phyloP scores from a whole-genome alignment of 495 filamentous ascomycete species.

The Penicillium longicatenatum region DNA sequence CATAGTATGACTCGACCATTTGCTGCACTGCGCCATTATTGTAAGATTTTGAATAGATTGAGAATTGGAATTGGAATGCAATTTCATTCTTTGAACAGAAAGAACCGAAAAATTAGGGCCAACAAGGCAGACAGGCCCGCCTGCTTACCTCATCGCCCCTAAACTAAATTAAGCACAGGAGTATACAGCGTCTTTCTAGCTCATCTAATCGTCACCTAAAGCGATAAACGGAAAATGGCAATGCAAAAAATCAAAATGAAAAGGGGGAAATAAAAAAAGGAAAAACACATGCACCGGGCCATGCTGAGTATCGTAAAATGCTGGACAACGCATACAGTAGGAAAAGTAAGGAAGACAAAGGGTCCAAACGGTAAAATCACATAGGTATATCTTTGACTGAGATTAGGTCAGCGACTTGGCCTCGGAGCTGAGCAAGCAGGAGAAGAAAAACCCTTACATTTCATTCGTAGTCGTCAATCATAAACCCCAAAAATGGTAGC shows the following conservation, averaged over 20 bases:
- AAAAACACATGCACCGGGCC: constrained; percentile 1
- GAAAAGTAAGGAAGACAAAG: constrained; percentile 3
- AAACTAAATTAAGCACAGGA: constrained; percentile 19
- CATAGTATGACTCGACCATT: constrained; percentile 1
- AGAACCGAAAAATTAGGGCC: neutral
- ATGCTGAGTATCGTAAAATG: constrained; percentile 7
- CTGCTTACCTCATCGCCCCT: constrained; percentile 17
- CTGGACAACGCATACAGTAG: neutral
- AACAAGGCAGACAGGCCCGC: constrained; percentile 21
- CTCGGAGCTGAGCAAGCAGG: neutral
- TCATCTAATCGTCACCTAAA: neutral
- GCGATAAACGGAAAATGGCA: neutral
- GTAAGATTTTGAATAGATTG: neutral
- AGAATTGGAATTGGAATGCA: neutral
- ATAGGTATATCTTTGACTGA: constrained; percentile 3
- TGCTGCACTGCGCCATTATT: neutral
- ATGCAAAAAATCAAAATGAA: neutral
- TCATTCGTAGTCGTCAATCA: constrained; percentile 2
- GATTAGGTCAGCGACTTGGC: neutral
- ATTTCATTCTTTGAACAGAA: constrained; percentile 1
- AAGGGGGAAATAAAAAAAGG: neutral
- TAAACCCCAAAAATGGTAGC: neutral
- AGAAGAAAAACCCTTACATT: neutral
- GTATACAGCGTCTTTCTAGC: constrained; percentile 5
- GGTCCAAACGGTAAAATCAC: neutral